These are phyloP conservation scores for Vitis riparia DNA, from an alignment of 164 flowering plant species.

Conservation along the genomic window DNA sequence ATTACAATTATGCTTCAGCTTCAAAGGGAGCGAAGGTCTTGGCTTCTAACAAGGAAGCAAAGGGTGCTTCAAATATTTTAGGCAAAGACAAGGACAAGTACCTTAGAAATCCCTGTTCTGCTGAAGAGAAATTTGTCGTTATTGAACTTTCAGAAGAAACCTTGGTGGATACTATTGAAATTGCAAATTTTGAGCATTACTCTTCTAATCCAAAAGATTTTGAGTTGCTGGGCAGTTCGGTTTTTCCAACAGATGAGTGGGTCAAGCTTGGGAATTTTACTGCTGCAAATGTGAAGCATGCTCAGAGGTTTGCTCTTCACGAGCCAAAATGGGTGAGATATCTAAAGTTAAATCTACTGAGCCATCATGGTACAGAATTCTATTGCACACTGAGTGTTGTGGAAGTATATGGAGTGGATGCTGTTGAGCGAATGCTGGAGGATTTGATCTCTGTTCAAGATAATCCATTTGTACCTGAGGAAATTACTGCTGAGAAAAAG, in stretches of 20 bases:
- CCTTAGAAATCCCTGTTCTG: slow-evolving; percentile 94
- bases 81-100: slow-evolving; percentile 91
- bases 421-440: slow-evolving; percentile 93
- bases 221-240: slow-evolving; percentile 78
- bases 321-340: slow-evolving; percentile 96
- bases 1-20: slow-evolving; percentile 93
- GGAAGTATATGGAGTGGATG: slow-evolving; percentile 96
- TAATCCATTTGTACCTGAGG: slow-evolving; percentile 33
- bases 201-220: slow-evolving; percentile 90
- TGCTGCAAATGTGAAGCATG: slow-evolving; percentile 78
- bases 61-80: slow-evolving; percentile 83
- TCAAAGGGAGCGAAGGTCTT: slow-evolving; percentile 94
- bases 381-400: slow-evolving; percentile 87
- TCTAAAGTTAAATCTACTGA: slow-evolving; percentile 66
- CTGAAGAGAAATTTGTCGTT: slow-evolving; percentile 83
- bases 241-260: slow-evolving; percentile 89
- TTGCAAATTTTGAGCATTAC: slow-evolving; percentile 94
- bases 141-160: slow-evolving; percentile 98
- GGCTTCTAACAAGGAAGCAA: slow-evolving; percentile 87
- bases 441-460: slow-evolving; percentile 77
- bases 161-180: slow-evolving; percentile 72
- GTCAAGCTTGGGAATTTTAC: slow-evolving; percentile 75
- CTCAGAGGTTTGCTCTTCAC: slow-evolving; percentile 72
- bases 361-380: slow-evolving; percentile 92
- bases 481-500: slow-evolving; percentile 29